Percentiles rank a stretch among this genome's conserved stretches.
Conservation (phyloP, 257 asterid genomes). For the Salvia splendens region DNA sequence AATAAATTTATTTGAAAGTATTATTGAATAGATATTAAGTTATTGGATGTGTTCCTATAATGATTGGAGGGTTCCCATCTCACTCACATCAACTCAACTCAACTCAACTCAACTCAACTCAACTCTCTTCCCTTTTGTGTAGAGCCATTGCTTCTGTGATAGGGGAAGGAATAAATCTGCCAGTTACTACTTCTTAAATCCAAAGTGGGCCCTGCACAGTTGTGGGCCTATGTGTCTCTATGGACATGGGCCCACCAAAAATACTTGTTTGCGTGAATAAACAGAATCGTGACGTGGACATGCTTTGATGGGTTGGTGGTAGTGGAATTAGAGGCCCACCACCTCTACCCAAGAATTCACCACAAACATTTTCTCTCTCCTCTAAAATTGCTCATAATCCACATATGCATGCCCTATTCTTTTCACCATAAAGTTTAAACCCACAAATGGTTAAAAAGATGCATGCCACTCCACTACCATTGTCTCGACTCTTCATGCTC, state of each 20-base stretch:
- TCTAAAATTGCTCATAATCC: slow-evolving; percentile 42
- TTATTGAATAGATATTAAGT: no score
- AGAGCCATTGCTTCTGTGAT: slow-evolving; percentile 50
- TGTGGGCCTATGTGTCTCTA: slow-evolving; percentile 41
- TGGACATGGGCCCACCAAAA: slow-evolving; percentile 41
- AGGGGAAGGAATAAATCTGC: slow-evolving; percentile 43
- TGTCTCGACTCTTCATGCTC: slow-evolving; percentile 4
- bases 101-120: no score
- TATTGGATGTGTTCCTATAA: slow-evolving; percentile 26
- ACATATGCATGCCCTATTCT: slow-evolving; percentile 43
- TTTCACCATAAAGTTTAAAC: slow-evolving; percentile 42
- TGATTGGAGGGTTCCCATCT: slow-evolving; percentile 57
- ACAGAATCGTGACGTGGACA: slow-evolving; percentile 54
- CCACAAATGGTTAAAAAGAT: slow-evolving; percentile 32
- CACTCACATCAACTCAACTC: neutral
- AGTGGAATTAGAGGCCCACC: slow-evolving; percentile 73
- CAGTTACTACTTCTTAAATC: slow-evolving; percentile 43
- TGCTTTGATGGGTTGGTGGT: slow-evolving; percentile 68
- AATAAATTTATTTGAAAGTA: no score
- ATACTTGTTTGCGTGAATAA: slow-evolving; percentile 52
- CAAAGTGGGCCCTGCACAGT: slow-evolving; percentile 42
- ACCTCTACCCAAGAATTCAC: slow-evolving; percentile 38
- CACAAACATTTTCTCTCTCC: slow-evolving; percentile 15
- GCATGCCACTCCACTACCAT: slow-evolving; percentile 19
- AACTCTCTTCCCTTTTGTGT: slow-evolving; percentile 32